phyloP scores from a whole-genome alignment of 139 green algal species.

The Tetraselmis chui region DNA sequence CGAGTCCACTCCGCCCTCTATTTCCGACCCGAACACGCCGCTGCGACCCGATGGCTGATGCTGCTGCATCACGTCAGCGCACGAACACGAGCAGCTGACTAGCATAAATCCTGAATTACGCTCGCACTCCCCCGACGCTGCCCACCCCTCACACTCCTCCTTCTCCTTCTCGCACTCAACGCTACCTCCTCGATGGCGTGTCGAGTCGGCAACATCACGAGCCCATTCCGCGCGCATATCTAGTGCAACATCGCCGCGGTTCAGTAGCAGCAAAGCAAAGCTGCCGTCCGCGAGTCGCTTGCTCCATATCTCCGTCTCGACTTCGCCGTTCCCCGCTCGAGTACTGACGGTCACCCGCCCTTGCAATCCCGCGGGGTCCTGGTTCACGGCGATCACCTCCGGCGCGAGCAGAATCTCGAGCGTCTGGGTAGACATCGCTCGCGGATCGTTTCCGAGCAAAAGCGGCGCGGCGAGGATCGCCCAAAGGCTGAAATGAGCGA shows the following conservation, averaged over 20 bases:
- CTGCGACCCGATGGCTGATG: no score
- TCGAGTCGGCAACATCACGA: constrained; percentile 19
- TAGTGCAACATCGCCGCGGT: constrained; percentile 13
- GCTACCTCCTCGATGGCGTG: background rate
- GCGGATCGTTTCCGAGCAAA: constrained; percentile 43
- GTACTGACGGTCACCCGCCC: constrained; percentile 18
- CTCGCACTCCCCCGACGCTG: constrained; percentile 25
- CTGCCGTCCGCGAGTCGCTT: constrained; percentile 31
- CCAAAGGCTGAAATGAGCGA: constrained; percentile 41
- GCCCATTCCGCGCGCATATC: constrained; percentile 7
- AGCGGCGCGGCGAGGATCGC: constrained; percentile 45
- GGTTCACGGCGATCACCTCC: constrained; percentile 34
- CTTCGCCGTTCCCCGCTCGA: background rate
- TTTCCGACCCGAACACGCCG: no score
- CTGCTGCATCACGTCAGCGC: no score
- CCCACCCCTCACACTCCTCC: constrained; percentile 20
- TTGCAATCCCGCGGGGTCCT: constrained; percentile 34
- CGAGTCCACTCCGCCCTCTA: no score
- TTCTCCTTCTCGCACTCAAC: constrained; percentile 14
- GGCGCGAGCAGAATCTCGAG: constrained; percentile 28
- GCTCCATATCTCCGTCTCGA: constrained; percentile 23
- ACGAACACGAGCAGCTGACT: no score
- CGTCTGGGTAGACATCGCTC: constrained; percentile 33
- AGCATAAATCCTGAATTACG: constrained; percentile 31
- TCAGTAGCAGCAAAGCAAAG: constrained; percentile 34